phyloP scores from a whole-genome alignment of 2,329 filamentous ascomycete species.

The Dissoconium aciculare region DNA sequence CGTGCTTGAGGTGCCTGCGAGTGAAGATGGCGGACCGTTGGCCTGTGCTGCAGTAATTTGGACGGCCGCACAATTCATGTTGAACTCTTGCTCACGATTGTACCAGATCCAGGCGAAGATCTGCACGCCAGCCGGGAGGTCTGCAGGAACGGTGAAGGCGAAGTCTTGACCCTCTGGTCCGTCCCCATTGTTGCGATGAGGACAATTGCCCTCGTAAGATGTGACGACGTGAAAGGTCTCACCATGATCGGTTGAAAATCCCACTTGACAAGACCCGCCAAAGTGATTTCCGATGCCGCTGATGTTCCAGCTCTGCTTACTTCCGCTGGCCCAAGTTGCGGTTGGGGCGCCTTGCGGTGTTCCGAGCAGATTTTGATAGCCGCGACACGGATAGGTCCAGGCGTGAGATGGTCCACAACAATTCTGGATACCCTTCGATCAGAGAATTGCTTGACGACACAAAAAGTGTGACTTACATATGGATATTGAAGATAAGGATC shows the following conservation, averaged over 20 bases:
- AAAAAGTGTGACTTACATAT: slow-evolving; percentile 14
- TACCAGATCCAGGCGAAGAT: slow-evolving; percentile 36
- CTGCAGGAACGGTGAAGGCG: slow-evolving; percentile 31
- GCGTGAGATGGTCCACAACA: slow-evolving; percentile 27
- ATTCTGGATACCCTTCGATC: no score
- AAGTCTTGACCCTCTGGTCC: slow-evolving; percentile 30
- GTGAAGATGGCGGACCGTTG: slow-evolving; percentile 17
- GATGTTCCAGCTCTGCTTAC: slow-evolving; percentile 29
- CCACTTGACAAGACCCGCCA: slow-evolving; percentile 35
- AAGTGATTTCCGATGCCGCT: slow-evolving; percentile 29
- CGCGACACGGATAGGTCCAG: slow-evolving; percentile 27
- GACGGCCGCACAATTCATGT: slow-evolving; percentile 33
- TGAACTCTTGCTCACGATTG: slow-evolving; percentile 34
- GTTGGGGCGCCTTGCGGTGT: slow-evolving; percentile 29
- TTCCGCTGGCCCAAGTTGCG: slow-evolving; percentile 31
- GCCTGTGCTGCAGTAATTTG: slow-evolving; percentile 21
- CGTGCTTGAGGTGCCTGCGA: slow-evolving; percentile 1
- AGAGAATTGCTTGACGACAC: neutral
- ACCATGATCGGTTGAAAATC: slow-evolving; percentile 29
- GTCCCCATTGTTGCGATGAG: slow-evolving; percentile 26
- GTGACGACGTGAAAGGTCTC: slow-evolving; percentile 32
- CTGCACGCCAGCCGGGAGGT: slow-evolving; percentile 28
- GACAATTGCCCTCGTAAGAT: slow-evolving; percentile 35
- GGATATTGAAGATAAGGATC: slow-evolving; percentile 30
- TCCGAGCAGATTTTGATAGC: slow-evolving; percentile 31